phyloP scores from a whole-genome alignment of 148 eudicot species.

The Beta vulgaris region DNA sequence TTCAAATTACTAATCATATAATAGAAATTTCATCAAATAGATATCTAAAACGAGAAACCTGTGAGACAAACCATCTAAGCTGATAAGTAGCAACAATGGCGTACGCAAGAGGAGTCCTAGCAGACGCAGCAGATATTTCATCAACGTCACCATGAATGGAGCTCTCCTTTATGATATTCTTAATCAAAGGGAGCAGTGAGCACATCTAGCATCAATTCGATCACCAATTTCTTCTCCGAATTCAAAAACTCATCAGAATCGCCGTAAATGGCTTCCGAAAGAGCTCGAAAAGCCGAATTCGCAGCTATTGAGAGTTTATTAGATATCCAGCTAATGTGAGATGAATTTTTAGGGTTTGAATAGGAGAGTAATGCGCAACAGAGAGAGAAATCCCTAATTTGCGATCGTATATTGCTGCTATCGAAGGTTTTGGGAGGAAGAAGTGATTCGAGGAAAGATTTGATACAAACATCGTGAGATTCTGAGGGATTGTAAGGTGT shows the following conservation, averaged over 20 bases:
- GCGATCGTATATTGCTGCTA: conserved; percentile 15
- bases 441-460: conserved; percentile 62
- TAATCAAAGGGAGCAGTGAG: conserved; percentile 66
- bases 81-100: conserved; percentile 86
- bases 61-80: conserved; percentile 73
- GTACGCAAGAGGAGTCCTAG: conserved; percentile 67
- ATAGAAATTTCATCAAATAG: not conserved
- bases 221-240: conserved; percentile 47
- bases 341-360: conserved; percentile 38
- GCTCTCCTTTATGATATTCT: conserved; percentile 68
- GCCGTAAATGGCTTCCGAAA: conserved; percentile 34
- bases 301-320: conserved; percentile 41
- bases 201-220: conserved; percentile 64
- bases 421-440: conserved; percentile 37
- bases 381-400: conserved; percentile 51
- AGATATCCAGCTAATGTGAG: conserved; percentile 63
- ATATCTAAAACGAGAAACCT: conserved; percentile 48
- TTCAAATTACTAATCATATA: not conserved
- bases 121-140: conserved; percentile 67
- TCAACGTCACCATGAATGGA: conserved; percentile 55
- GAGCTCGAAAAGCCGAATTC: conserved; percentile 43
- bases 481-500: conserved; percentile 58
- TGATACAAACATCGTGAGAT: conserved; percentile 52
- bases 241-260: conserved; percentile 29
- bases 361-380: conserved; percentile 66